Conservation (phyloP, 257 asterid genomes). For the Nicotiana tomentosiformis region DNA sequence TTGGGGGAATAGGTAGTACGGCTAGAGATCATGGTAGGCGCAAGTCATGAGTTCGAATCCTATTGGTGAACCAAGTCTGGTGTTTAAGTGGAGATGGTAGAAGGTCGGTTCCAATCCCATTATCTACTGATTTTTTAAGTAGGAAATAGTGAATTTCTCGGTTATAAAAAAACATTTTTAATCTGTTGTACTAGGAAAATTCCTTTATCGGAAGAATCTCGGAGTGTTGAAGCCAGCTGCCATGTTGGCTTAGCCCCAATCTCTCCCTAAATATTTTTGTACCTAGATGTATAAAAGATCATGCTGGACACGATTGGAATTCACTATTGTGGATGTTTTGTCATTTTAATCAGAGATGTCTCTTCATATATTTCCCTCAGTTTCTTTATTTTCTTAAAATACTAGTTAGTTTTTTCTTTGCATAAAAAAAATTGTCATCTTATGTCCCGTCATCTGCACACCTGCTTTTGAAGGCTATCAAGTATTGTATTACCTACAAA, state of each 20-base stretch:
- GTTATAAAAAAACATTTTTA: neutral
- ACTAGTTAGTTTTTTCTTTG: neutral
- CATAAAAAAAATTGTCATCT: neutral
- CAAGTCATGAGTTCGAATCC: neutral
- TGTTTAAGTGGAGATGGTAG: neutral
- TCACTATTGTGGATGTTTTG: neutral
- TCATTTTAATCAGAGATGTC: neutral
- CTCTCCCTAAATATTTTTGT: neutral
- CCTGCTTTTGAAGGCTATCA: neutral
- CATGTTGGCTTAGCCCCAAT: neutral
- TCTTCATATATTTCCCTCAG: neutral
- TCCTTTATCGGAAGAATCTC: neutral
- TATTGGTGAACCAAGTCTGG: neutral
- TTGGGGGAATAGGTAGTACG: neutral
- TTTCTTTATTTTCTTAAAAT: neutral
- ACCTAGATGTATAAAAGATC: neutral
- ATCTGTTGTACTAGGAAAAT: neutral
- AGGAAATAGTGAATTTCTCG: neutral
- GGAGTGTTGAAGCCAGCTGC: neutral
- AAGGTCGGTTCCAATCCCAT: neutral
- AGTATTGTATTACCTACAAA: neutral
- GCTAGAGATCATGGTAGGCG: neutral
- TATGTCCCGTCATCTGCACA: neutral
- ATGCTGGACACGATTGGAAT: neutral
- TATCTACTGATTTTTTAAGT: neutral